Conservation (phyloP, 1,284 basidiomycete genomes). For the Trichosporon ovoides region DNA sequence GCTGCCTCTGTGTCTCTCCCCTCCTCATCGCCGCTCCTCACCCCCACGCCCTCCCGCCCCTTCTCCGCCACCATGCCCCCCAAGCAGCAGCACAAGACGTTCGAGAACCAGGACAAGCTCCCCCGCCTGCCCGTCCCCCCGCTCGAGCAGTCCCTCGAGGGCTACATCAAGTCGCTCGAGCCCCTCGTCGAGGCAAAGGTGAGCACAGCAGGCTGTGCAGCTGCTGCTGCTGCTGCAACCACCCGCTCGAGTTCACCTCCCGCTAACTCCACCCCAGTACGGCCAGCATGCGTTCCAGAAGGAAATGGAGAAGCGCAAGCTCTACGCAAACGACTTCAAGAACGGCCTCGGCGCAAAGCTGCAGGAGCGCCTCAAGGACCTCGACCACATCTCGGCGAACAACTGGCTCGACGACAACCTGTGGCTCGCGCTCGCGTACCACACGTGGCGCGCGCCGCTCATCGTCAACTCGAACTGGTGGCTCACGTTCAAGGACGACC, state of each 20-base stretch:
- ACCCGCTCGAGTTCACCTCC: slow-evolving; percentile 5
- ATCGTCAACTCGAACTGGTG: slow-evolving; percentile 97
- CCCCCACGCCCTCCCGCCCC: neutral
- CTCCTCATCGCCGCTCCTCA: neutral
- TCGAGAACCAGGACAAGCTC: slow-evolving; percentile 45
- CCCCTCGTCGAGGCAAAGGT: slow-evolving; percentile 77
- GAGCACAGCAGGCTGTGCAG: too few relatives aligned
- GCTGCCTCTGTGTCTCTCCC: neutral
- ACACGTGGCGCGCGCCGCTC: slow-evolving; percentile 81
- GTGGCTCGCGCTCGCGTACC: slow-evolving; percentile 86
- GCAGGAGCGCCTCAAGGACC: slow-evolving; percentile 75
- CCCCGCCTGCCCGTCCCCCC: slow-evolving; percentile 82
- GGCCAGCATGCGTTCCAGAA: slow-evolving; percentile 56
- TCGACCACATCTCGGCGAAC: slow-evolving; percentile 76
- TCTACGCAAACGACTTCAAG: slow-evolving; percentile 66
- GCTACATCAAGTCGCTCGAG: slow-evolving; percentile 72
- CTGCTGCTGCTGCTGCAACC: neutral
- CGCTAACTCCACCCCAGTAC: slow-evolving; percentile 35
- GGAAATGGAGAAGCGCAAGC: slow-evolving; percentile 59
- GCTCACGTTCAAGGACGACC: slow-evolving; percentile 67
- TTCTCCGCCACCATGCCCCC: slow-evolving; percentile 8
- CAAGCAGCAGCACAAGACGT: slow-evolving; percentile 48
- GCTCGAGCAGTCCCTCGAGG: slow-evolving; percentile 68
- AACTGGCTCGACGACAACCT: slow-evolving; percentile 97
- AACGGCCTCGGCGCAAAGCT: slow-evolving; percentile 63